These are phyloP conservation scores for Polygonum aviculare DNA, from an alignment of 148 eudicot genomes.

Conservation along the genomic window DNA sequence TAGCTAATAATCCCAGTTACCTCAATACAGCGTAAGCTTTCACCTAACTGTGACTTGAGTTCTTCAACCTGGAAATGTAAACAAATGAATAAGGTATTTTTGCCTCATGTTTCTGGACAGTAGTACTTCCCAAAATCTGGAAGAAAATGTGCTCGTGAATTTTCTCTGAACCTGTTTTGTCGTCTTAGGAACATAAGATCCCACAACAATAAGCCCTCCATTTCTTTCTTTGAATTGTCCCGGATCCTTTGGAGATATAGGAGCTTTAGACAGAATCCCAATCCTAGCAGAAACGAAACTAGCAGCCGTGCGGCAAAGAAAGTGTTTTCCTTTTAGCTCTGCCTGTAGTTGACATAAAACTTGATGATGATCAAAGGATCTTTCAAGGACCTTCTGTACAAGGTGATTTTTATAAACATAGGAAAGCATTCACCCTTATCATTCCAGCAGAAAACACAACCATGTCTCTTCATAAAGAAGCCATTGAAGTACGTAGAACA, in stretches of 20 bases:
- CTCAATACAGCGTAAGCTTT: conserved; percentile 60
- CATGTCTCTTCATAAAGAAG: conserved; percentile 46
- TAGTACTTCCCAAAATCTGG: background rate
- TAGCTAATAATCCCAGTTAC: conserved; percentile 25
- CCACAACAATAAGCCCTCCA: conserved; percentile 94
- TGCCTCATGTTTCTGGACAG: background rate
- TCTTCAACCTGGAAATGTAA: conserved; percentile 62
- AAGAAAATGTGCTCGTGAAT: background rate
- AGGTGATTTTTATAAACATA: conserved; percentile 15
- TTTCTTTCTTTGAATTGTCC: conserved; percentile 43
- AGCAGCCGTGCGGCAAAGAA: conserved; percentile 95
- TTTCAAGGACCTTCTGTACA: background rate
- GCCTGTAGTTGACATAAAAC: conserved; percentile 46
- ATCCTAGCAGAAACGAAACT: conserved; percentile 93
- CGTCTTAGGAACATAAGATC: conserved; percentile 98
- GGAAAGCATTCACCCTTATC: conserved; percentile 47
- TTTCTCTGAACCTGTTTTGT: conserved; percentile 66
- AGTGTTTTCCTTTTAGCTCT: conserved; percentile 76
- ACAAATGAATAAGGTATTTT: background rate
- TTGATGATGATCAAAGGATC: background rate
- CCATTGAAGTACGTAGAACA: background rate
- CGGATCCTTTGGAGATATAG: conserved; percentile 61
- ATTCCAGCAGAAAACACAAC: conserved; percentile 96
- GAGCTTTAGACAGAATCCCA: conserved; percentile 75
- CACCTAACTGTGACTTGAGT: conserved; percentile 51